Evolutionary conservation across 2,329 filamentous ascomycete species (phyloP), one percentile per base, ranked within the genome.

Genomic region (Diplodia scrobiculata): DNA sequence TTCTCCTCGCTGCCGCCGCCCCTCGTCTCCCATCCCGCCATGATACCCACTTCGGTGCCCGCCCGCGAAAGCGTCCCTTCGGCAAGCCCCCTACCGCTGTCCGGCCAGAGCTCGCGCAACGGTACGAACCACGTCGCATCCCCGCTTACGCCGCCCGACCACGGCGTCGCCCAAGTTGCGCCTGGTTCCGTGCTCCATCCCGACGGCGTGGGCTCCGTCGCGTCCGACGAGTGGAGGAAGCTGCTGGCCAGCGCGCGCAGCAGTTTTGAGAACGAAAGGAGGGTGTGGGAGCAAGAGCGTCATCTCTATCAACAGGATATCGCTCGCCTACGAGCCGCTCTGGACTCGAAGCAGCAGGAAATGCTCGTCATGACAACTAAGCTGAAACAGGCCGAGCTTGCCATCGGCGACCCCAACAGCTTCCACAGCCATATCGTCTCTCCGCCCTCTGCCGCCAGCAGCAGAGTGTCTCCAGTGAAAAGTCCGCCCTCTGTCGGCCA

Each of bases 361-460:
- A 38, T 66, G 47, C 27, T 66, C 36, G 58, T 66, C 48, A 63
- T 66, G 55, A 29, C 47, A 3, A 66, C 65, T 55, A 66, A 66
- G 21, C 25, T 66, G 25, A 66, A 66, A 38, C 65, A 66, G 36
- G 55, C 65, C 11, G 65, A 66, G 58, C 48, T 66, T n/a, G 65
- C 65, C 13, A 36, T 66, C n/a, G 48, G 48, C 7, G 55, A 66
- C 14, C 65, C 65, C 19, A 29, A 10, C 27, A 62, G 65, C 36
- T 66, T 63, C 45, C 55, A 66, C 27, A 52, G 55, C 17, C 36
- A 63, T 19, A 66, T 66, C 14, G 65, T 63, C 32, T 62, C 55
- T n/a, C 65, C 65, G 7, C 64, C 64, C n/a, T 65, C 63, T 1
- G 52, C 63, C 10, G 45, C 19, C 27, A 32, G 48, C n/a, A 60